Base-by-base conservation (phyloP, 257 asterid species). In the Ilex asprella region DNA sequence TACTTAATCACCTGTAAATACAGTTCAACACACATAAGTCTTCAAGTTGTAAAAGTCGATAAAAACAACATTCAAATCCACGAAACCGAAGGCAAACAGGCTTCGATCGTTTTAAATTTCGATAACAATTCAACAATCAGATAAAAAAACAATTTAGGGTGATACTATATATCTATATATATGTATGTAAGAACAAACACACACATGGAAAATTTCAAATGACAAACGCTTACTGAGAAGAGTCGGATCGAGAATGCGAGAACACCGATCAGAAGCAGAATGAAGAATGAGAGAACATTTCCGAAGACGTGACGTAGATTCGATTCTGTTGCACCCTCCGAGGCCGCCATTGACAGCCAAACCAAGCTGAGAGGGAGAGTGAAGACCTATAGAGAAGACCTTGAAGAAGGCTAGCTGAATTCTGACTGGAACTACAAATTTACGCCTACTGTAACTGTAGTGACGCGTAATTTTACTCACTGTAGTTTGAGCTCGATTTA, bases 231-330 rank as follows among this genome's bases (percentile, higher is more conserved):
- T 78, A 92, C 99, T 8, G 99, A 92, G 80, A 92, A 92, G 6
- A 89, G 84, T 66, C 99, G 99, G 96, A 92, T 92, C 85, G 99
- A 86, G 92, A 92, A 92, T 62, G 97, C 99, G 21, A 83, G 76
- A 54, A 89, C 84, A 56, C 99, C 99, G 69, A 92, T 92, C 69
- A 92, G 88, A 44, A 89, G 66, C 61, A 92, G 95, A 66, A 86
- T 81, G 84, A 86, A 69, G 56, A 85, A 49, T 16, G 95, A 81
- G 29, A 92, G 76, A 67, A 86, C 97, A 70, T 82, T 83, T 31
- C 99, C 99, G 64, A 89, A 86, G 15, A 95, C 96, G 55, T 70
- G 59, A 16, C 84, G 86, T 15, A 82, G 68, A 32, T 73, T 30
- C 14, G 82, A 63, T 60, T 82, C 63, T 53, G 39, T 68, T 27